Evolutionary conservation across 805 yeast genomes (phyloP).

Genomic region (Candida ortonii): DNA sequence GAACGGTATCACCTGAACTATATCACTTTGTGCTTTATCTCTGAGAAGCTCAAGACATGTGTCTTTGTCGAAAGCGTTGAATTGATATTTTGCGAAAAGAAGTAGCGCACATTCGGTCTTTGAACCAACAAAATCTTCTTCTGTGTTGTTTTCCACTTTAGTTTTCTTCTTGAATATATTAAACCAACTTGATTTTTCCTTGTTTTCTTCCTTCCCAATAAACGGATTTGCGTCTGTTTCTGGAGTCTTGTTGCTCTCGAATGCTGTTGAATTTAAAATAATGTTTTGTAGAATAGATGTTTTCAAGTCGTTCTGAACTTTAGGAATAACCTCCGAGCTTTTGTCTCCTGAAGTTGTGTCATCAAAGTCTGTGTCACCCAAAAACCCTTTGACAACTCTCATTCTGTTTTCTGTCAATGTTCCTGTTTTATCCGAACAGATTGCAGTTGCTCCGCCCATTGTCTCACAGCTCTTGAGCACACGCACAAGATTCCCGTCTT

Average conservation of each 20-base stretch:
- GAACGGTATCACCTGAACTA: constrained; percentile 80
- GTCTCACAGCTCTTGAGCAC: constrained; percentile 93
- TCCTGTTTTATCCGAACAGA: constrained; percentile 97
- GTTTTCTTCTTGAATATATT: constrained; percentile 39
- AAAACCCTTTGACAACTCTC: constrained; percentile 79
- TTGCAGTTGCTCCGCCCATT: constrained; percentile 97
- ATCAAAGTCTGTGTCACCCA: constrained; percentile 60
- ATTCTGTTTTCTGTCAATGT: constrained; percentile 91
- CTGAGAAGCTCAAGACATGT: constrained; percentile 43
- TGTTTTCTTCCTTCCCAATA: constrained; percentile 40
- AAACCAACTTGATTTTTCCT: constrained; percentile 82
- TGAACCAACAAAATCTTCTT: constrained; percentile 78
- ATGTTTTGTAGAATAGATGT: constrained; percentile 51
- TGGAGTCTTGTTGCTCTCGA: constrained; percentile 52
- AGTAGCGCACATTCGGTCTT: constrained; percentile 92
- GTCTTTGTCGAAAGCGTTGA: constrained; percentile 43
- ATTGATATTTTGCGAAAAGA: constrained; percentile 56
- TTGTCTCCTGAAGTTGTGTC: constrained; percentile 35
- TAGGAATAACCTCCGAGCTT: constrained; percentile 3
- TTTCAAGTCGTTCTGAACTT: constrained; percentile 22
- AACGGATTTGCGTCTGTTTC: constrained; percentile 10
- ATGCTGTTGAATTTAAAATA: constrained; percentile 82
- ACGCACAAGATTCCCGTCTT: constrained; percentile 93
- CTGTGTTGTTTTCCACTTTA: constrained; percentile 2
- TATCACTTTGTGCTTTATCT: constrained; percentile 36